Percentiles rank a stretch among this genome's conserved stretches.
These are phyloP conservation scores for Trichoderma oligosporum DNA, from an alignment of 2,329 filamentous ascomycete species.

Conservation along the genomic window DNA sequence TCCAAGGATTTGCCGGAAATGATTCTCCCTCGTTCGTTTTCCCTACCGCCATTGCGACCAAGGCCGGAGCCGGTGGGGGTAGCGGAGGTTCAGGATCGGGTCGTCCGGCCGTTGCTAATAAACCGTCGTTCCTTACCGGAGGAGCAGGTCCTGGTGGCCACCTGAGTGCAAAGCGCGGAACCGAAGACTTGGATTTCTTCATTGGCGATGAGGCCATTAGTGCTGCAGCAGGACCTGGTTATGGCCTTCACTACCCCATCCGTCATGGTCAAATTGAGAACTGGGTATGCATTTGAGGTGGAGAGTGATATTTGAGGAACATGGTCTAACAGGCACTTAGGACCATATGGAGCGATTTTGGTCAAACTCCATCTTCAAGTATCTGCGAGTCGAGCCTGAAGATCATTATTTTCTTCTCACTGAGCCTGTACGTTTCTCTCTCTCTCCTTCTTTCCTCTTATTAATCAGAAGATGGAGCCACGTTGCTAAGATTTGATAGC, in stretches of 20 bases:
- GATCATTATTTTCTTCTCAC: slow-evolving; percentile 98
- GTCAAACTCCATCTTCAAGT: slow-evolving; percentile 99
- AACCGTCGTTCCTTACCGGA: slow-evolving; percentile 90
- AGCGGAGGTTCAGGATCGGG: slow-evolving; percentile 76
- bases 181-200: slow-evolving; percentile 97
- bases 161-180: slow-evolving; percentile 86
- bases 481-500: slow-evolving; percentile 47
- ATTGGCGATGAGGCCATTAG: slow-evolving; percentile 94
- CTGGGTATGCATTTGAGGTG: slow-evolving; percentile 65
- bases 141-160: slow-evolving; percentile 80
- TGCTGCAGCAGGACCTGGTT: slow-evolving; percentile 81
- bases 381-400: slow-evolving; percentile 94
- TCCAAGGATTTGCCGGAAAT: slow-evolving; percentile 90
- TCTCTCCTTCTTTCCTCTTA: background rate
- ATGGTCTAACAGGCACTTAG: slow-evolving; percentile 45
- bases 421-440: slow-evolving; percentile 68
- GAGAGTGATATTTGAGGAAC: background rate
- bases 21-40: slow-evolving; percentile 99
- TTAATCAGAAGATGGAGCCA: slow-evolving; percentile 15
- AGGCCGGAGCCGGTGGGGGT: slow-evolving; percentile 64
- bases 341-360: slow-evolving; percentile 99
- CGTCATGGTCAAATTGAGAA: slow-evolving; percentile 98
- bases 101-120: slow-evolving; percentile 85
- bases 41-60: slow-evolving; percentile 96
- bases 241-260: slow-evolving; percentile 96